A percentile compares a stretch with the other conserved stretches of the same genome.
Evolutionary conservation across 169 alveolate species (phyloP).

Genomic region (Haemoproteus tartakovskyi): DNA sequence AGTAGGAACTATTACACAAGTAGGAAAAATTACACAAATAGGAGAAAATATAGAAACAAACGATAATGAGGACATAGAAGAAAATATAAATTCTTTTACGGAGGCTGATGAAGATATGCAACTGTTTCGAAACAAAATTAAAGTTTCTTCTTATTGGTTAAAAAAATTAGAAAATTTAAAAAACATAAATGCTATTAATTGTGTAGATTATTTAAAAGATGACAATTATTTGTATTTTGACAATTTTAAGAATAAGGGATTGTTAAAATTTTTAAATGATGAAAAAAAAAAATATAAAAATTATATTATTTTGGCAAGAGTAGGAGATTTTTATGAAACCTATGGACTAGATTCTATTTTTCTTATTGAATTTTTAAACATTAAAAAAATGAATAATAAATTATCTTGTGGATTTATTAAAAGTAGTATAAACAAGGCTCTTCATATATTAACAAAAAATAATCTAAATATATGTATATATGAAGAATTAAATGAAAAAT

Average conservation of each 20-base stretch:
- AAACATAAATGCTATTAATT: constrained; percentile 63
- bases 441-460: constrained; percentile 40
- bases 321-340: constrained; percentile 71
- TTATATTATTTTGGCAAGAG: constrained; percentile 65
- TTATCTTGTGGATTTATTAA: constrained; percentile 65
- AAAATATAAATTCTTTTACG: neutral
- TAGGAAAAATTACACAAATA: too few relatives aligned
- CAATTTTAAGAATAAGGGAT: constrained; percentile 50
- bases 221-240: constrained; percentile 61
- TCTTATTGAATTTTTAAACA: constrained; percentile 68
- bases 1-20: too few relatives aligned
- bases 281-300: constrained; percentile 68
- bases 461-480: constrained; percentile 61
- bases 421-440: constrained; percentile 55
- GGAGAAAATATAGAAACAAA: neutral
- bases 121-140: constrained; percentile 22
- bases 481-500: constrained; percentile 63
- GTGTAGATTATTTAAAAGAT: constrained; percentile 46
- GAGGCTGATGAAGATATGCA: constrained; percentile 21
- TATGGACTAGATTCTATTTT: constrained; percentile 75
- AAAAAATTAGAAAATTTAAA: constrained; percentile 43
- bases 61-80: neutral
- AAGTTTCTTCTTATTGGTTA: constrained; percentile 35
- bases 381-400: constrained; percentile 62
- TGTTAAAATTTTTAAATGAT: constrained; percentile 61